Conservation (phyloP, 768 basidiomycete genomes). For the Boletus edulis region DNA sequence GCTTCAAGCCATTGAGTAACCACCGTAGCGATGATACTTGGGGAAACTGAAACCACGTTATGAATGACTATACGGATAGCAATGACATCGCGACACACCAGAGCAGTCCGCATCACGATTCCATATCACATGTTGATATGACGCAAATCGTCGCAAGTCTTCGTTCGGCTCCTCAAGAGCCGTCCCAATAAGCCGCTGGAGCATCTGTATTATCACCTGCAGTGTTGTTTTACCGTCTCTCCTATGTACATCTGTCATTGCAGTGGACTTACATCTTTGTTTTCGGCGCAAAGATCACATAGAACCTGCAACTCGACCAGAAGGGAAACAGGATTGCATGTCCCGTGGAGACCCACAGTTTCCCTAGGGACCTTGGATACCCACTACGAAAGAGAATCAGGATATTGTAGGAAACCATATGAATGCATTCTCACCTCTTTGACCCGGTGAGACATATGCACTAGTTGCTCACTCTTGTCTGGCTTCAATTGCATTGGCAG, state of each 20-base stretch:
- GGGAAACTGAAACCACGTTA: constrained; percentile 26
- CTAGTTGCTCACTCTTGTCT: constrained; percentile 4
- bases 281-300: constrained; percentile 7
- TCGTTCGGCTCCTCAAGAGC: constrained; percentile 33
- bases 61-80: neutral
- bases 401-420: neutral
- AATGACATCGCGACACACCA: constrained; percentile 33
- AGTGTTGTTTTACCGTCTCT: neutral
- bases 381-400: constrained; percentile 17
- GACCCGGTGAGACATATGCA: constrained; percentile 18
- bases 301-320: constrained; percentile 26
- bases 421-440: constrained; percentile 18
- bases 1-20: constrained; percentile 51
- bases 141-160: constrained; percentile 44
- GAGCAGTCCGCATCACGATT: constrained; percentile 33
- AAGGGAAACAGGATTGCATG: constrained; percentile 23
- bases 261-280: constrained; percentile 15
- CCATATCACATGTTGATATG: constrained; percentile 63
- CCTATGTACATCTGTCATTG: neutral
- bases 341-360: neutral
- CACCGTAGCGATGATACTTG: constrained; percentile 31
- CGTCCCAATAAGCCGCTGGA: constrained; percentile 40
- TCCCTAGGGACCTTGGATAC: constrained; percentile 5
- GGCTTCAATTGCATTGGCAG: constrained; percentile 15
- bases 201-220: constrained; percentile 16